Percentiles rank a stretch among this genome's conserved stretches.
phyloP scores from a whole-genome alignment of 495 filamentous ascomycete genomes.

The Cudoniella acicularis region DNA sequence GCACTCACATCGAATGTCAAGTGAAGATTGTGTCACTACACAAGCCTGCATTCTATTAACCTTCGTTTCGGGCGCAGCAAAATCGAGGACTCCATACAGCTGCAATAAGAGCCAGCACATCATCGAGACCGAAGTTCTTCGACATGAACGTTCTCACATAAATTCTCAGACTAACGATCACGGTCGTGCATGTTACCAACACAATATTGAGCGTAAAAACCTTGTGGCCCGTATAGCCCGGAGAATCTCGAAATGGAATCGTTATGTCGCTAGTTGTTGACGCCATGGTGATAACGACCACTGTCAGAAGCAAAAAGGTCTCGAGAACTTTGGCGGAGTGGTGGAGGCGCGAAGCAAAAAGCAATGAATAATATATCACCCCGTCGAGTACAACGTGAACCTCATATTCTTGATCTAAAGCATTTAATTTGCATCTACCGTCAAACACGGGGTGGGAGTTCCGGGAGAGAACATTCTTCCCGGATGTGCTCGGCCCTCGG shows the following conservation, averaged over 20 bases:
- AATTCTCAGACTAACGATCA: constrained; percentile 25
- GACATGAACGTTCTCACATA: constrained; percentile 27
- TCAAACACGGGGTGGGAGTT: no score
- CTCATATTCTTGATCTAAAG: no score
- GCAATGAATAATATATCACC: no score
- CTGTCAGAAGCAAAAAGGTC: neutral
- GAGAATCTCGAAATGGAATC: neutral
- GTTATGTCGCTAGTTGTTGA: neutral
- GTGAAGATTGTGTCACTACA: constrained; percentile 4
- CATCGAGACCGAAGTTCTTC: constrained; percentile 31
- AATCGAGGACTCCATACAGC: constrained; percentile 16
- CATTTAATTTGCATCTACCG: no score
- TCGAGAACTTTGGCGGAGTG: no score
- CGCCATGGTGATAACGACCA: neutral
- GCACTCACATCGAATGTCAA: constrained; percentile 5
- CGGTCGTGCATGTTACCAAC: constrained; percentile 26
- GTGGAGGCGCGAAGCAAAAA: no score
- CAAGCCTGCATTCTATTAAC: neutral
- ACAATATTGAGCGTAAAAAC: constrained; percentile 22
- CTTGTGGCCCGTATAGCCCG: neutral
- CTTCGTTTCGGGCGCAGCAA: neutral
- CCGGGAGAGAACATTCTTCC: no score
- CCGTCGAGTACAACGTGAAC: no score
- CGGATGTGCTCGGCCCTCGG: no score
- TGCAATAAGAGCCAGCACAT: constrained; percentile 24